Base-by-base conservation (phyloP, 768 basidiomycete species). In the Chiua virens region DNA sequence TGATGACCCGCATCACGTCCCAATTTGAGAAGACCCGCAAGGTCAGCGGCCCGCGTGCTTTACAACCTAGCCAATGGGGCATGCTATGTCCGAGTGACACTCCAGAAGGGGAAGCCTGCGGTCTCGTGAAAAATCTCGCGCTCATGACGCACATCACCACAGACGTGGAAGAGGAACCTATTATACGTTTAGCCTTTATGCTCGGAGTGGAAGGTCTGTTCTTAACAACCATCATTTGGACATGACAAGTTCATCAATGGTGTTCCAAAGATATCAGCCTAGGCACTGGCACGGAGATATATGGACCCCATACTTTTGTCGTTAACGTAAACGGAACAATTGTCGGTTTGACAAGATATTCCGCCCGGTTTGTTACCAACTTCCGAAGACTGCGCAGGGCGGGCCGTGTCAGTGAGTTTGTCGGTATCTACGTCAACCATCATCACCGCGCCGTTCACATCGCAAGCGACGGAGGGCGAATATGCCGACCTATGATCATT, bases 91-190 rank as follows among this genome's bases (percentile, higher is more conserved):
- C 97, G 1, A 93, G 91, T 66, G 97, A 99, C 70, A 99, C 97
- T 0, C 97, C 97, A 0, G 97, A 99, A 85, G 97, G 97, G 66
- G 97, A 99, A 73, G 97, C 97, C 17, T 99, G 97, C 65, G 97
- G 97, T 22, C 74, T 99, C 52, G 97, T 99, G 41, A 99, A 99
- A 76, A 99, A 99, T 71, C 74, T 99, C 55, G 97, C 97, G 4
- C 76, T 99, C 15, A 99, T 99, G 97, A 98, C 97, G 4, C 96
- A 99, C 71, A 98, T 99, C 67, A 99, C 97, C 9, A 98, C 97
- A 37, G 97, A 98, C 68, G 96, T 94, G 27, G 94, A 96, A 54
- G 97, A 99, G 68, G 91, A 86, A 53, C 95, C 96, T 1, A 89
- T 99, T 48, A 83, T 92, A 56, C 82, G 86, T 52, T 75, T 98